These are phyloP conservation scores for Besnoitia besnoiti DNA, from an alignment of 169 alveolate genomes.

Conservation along the genomic window DNA sequence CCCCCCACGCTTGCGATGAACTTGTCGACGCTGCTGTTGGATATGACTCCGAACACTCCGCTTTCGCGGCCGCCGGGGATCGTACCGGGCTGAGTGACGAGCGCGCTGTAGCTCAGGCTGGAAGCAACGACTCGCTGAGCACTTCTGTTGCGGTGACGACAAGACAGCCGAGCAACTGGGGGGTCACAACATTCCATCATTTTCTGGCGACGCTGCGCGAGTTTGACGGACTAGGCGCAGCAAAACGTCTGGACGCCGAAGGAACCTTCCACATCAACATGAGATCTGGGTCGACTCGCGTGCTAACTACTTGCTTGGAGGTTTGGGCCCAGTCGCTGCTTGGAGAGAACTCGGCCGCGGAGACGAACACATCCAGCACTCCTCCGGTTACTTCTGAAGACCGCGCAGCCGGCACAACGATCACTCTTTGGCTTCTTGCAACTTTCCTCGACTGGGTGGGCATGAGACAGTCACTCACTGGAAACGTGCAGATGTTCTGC, in stretches of 20 bases:
- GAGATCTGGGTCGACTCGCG: not conserved
- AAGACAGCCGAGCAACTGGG: not conserved
- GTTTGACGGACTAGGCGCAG: not conserved
- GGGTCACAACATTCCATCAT: not conserved
- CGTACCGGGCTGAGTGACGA: too few relatives aligned
- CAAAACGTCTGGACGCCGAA: not conserved
- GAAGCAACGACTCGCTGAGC: too few relatives aligned
- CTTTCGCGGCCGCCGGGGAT: too few relatives aligned
- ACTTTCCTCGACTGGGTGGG: not conserved
- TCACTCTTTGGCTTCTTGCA: not conserved
- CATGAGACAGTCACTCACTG: not conserved
- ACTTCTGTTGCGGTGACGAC: too few relatives aligned
- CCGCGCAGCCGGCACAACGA: not conserved
- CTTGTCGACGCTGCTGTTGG: too few relatives aligned
- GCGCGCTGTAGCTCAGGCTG: too few relatives aligned
- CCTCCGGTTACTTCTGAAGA: not conserved
- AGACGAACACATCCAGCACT: not conserved
- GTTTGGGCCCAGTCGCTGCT: not conserved
- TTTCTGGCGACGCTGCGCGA: not conserved
- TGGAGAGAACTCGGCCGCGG: not conserved
- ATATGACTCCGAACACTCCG: too few relatives aligned
- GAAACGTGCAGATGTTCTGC: not conserved
- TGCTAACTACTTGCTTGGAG: not conserved
- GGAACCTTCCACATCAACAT: not conserved
- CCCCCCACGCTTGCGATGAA: too few relatives aligned